Conservation (phyloP, 2,329 filamentous ascomycete genomes). For the Trichoderma arundinaceum region DNA sequence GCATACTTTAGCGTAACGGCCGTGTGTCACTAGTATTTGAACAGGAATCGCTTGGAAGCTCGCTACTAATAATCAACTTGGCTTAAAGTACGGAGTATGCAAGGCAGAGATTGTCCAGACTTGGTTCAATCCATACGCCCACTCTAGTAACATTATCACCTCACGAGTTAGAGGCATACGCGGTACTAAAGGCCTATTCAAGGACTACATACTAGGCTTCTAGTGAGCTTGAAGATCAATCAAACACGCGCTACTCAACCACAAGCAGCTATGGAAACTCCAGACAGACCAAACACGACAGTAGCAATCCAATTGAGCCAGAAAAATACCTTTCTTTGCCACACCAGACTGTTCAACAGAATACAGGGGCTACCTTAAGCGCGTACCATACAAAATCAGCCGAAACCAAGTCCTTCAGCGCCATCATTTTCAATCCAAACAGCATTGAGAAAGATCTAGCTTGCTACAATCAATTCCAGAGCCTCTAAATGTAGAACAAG, state of each 20-base stretch:
- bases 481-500: background rate
- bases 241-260: background rate
- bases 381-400: background rate
- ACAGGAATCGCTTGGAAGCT: background rate
- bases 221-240: background rate
- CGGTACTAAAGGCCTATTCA: background rate
- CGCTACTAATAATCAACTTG: too few relatives aligned
- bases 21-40: background rate
- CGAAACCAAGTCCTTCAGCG: background rate
- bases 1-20: background rate
- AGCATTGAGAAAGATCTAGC: background rate
- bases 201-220: too few relatives aligned
- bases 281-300: background rate
- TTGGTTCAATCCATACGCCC: background rate
- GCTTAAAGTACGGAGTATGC: too few relatives aligned
- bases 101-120: background rate
- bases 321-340: background rate
- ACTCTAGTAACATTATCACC: background rate
- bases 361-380: background rate
- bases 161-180: background rate
- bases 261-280: background rate
- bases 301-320: background rate
- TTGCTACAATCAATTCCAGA: background rate
- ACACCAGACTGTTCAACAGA: background rate
- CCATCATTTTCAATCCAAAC: background rate